Conservation (phyloP, 2,329 filamentous ascomycete genomes). For the Alternaria sp. region DNA sequence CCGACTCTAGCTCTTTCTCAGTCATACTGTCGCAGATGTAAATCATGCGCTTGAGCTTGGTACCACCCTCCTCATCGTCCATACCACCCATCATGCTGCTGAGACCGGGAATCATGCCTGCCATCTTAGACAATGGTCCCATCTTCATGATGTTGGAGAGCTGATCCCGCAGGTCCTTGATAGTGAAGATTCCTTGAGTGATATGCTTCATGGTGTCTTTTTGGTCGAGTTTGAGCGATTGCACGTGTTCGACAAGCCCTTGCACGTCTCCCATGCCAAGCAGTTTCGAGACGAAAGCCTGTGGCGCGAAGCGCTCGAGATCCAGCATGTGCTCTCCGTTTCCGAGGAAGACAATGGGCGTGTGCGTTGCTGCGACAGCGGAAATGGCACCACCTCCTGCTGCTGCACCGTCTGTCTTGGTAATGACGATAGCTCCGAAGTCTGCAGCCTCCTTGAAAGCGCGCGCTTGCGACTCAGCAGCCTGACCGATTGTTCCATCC, state of each 20-base stretch:
- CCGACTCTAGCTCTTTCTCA: conserved; percentile 90
- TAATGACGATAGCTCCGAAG: conserved; percentile 98
- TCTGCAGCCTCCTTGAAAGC: conserved; percentile 98
- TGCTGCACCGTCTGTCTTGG: conserved; percentile 96
- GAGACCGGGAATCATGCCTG: conserved; percentile 97
- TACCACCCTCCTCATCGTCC: conserved; percentile 94
- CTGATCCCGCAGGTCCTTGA: conserved; percentile 93
- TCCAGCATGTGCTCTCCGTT: conserved; percentile 98
- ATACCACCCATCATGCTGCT: conserved; percentile 93
- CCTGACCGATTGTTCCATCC: conserved; percentile 95
- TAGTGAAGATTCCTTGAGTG: conserved; percentile 92
- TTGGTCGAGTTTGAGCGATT: conserved; percentile 92
- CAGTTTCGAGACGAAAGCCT: conserved; percentile 92
- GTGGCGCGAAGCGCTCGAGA: conserved; percentile 88
- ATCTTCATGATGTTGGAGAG: conserved; percentile 99
- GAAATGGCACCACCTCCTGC: conserved; percentile 97
- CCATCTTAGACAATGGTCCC: conserved; percentile 96
- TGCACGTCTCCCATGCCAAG: conserved; percentile 98
- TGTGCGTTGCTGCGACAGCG: conserved; percentile 93
- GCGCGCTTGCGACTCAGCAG: conserved; percentile 91
- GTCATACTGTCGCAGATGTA: conserved; percentile 99
- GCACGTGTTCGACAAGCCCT: conserved; percentile 94
- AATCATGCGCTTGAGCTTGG: conserved; percentile 97
- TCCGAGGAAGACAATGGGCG: conserved; percentile 96
- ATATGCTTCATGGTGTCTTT: conserved; percentile 99